Evolutionary conservation across 139 green algal genomes (phyloP).

Genomic region (Coccomyxa sp.): DNA sequence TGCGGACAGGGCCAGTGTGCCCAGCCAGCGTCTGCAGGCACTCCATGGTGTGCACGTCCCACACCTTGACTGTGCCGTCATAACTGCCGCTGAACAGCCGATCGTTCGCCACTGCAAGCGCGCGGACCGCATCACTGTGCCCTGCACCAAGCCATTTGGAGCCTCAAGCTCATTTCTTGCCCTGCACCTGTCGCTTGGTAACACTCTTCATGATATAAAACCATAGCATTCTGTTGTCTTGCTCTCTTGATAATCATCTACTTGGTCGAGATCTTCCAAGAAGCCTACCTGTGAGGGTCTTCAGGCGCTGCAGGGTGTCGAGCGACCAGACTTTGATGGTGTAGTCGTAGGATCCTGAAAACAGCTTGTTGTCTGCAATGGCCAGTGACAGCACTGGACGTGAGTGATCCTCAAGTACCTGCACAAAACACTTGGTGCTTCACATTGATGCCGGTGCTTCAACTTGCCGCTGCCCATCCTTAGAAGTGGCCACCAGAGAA

Average conservation of each 20-base stretch:
- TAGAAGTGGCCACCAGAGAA: neutral
- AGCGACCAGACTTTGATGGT: conserved; percentile 89
- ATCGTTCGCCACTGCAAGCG: conserved; percentile 59
- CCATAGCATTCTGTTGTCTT: too few species aligned
- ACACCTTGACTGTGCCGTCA: conserved; percentile 71
- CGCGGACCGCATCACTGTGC: conserved; percentile 86
- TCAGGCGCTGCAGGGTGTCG: conserved; percentile 59
- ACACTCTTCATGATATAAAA: too few species aligned
- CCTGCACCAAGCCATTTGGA: conserved; percentile 22
- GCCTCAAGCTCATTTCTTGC: too few species aligned
- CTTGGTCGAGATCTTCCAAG: neutral
- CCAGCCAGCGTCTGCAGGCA: conserved; percentile 69
- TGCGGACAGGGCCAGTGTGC: conserved; percentile 83
- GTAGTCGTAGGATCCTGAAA: conserved; percentile 91
- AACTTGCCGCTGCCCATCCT: neutral
- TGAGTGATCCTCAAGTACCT: conserved; percentile 87
- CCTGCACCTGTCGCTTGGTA: too few species aligned
- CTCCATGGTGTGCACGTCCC: conserved; percentile 70
- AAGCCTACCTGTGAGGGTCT: conserved; percentile 53
- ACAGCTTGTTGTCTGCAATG: conserved; percentile 68
- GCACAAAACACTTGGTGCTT: neutral
- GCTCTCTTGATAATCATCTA: too few species aligned
- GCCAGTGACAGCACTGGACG: conserved; percentile 88
- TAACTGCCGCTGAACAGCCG: conserved; percentile 75
- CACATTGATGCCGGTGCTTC: too few species aligned